Evolutionary conservation across 2,329 filamentous ascomycete species (phyloP).

Genomic region (Arthrobotrys sinensis): DNA sequence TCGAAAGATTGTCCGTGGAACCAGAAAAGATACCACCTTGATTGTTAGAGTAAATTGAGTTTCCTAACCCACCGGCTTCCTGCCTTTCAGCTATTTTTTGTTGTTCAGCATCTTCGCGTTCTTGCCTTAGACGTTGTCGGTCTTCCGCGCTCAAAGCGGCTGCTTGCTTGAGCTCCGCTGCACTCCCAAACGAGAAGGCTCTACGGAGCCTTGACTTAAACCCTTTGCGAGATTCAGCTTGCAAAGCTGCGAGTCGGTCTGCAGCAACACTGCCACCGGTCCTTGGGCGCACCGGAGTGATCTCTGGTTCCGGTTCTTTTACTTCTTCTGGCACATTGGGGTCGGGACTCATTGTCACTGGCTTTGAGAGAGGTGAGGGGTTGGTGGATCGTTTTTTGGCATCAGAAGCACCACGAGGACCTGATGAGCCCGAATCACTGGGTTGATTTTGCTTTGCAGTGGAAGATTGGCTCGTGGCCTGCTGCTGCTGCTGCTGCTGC

Average conservation of each 20-base stretch:
- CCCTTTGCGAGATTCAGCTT: conserved; percentile 66
- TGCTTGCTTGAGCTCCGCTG: conserved; percentile 86
- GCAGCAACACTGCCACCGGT: conserved; percentile 77
- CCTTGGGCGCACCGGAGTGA: conserved; percentile 42
- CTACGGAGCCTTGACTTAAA: conserved; percentile 78
- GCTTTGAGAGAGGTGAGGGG: conserved; percentile 82
- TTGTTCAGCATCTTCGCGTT: conserved; percentile 83
- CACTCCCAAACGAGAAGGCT: conserved; percentile 96
- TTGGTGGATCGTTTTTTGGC: conserved; percentile 76
- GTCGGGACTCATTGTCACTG: conserved; percentile 76
- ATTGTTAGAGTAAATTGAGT: conserved; percentile 87
- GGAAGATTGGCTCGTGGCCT: conserved; percentile 64
- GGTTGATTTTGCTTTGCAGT: conserved; percentile 67
- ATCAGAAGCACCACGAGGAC: conserved; percentile 71
- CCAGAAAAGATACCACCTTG: conserved; percentile 86
- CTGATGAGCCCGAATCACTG: conserved; percentile 7
- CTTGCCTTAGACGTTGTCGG: conserved; percentile 67
- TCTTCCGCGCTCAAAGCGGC: conserved; percentile 70
- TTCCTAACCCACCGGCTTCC: conserved; percentile 91
- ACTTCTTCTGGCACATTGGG: conserved; percentile 49
- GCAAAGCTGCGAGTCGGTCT: conserved; percentile 88
- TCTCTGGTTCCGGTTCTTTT: conserved; percentile 58
- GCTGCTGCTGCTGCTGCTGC: conserved; percentile 33
- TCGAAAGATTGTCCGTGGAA: conserved; percentile 94
- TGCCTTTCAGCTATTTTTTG: conserved; percentile 91